Evolutionary conservation across 179 eudicot species (phyloP), one percentile per base, ranked within the genome.

Genomic region (Silene coronaria): DNA sequence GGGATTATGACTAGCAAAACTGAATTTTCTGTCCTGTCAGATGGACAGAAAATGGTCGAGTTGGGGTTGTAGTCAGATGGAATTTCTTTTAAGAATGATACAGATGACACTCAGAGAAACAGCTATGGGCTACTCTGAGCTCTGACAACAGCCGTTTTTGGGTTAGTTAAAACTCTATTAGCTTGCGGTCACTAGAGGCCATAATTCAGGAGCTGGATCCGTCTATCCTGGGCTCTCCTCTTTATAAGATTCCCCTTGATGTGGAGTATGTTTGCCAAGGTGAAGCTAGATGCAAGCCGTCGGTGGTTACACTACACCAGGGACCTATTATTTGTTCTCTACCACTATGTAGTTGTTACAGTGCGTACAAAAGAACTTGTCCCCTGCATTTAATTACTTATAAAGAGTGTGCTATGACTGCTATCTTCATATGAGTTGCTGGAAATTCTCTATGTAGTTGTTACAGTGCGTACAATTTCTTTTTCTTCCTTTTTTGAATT

Each of bases 1-100:
- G 91, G 92, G 83, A 82, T 91, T 73, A 82, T 91, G 81, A 78
- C 93, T 27, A 84, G 87, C 75, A 86, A 90, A 82, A 86, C 89
- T 75, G 89, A 84, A 32, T 57, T 79, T 46, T 85, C 96, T 21
- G 91, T 91, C 74, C 91, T 80, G 76, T 85, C 86, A 76, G 85
- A 87, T 58, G 82, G 82, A 82, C 63, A 83, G 78, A 88, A 86
- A 82, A 57, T 89, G 91, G 90, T 75, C 86, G 76, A 87, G 90
- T 75, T 89, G 96, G 92, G 82, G 82, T 79, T 75, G 71, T 72
- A 76, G 77, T 81, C 87, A 86, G 62, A 78, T 90, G 81, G 90
- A 87, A 67, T 89, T 88, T 80, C 70, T 82, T 80, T 23, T 87
- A 27, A 85, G 86, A 73, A 78, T 80, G 82, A 77, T 90, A 69